These are phyloP conservation scores for Rubus idaeus DNA, from an alignment of 306 rosid genomes.

Conservation along the genomic window DNA sequence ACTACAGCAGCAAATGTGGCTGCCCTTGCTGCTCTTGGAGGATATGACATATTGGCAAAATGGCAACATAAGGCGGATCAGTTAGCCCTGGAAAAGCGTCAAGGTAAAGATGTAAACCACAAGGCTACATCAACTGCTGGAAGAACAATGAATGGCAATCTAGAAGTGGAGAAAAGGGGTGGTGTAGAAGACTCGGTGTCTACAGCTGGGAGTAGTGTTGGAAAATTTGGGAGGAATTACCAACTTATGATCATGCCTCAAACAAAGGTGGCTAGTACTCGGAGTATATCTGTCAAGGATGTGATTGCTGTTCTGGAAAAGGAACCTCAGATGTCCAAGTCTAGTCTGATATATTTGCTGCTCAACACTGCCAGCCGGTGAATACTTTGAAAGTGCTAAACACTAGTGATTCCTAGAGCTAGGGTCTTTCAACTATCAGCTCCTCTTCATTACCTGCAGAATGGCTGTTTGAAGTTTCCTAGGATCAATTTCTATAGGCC, in stretches of 20 bases:
- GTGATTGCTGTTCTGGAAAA: conserved; percentile 79
- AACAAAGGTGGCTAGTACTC: conserved; percentile 36
- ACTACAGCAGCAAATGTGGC: conserved; percentile 88
- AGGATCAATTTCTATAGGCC: not conserved
- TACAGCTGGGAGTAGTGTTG: conserved; percentile 10
- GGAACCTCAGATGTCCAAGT: conserved; percentile 82
- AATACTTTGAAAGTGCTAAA: conserved; percentile 25
- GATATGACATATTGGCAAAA: conserved; percentile 85
- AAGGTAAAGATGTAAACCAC: conserved; percentile 64
- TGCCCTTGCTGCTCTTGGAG: conserved; percentile 91
- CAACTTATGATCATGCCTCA: conserved; percentile 38
- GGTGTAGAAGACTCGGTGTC: conserved; percentile 29
- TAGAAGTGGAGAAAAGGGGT: conserved; percentile 48
- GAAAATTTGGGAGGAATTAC: conserved; percentile 52
- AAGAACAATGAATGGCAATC: conserved; percentile 53
- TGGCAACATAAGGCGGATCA: conserved; percentile 86
- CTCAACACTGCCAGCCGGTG: conserved; percentile 37
- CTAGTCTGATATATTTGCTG: conserved; percentile 57
- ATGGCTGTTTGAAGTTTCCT: not conserved
- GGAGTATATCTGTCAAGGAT: conserved; percentile 66
- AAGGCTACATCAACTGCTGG: conserved; percentile 53
- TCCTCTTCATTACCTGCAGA: not conserved
- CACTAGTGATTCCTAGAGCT: not conserved
- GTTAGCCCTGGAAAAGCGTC: conserved; percentile 67
- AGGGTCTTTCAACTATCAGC: not conserved